Base-by-base conservation (phyloP, 1,284 basidiomycete species). In the Melampsora larici-populina region DNA sequence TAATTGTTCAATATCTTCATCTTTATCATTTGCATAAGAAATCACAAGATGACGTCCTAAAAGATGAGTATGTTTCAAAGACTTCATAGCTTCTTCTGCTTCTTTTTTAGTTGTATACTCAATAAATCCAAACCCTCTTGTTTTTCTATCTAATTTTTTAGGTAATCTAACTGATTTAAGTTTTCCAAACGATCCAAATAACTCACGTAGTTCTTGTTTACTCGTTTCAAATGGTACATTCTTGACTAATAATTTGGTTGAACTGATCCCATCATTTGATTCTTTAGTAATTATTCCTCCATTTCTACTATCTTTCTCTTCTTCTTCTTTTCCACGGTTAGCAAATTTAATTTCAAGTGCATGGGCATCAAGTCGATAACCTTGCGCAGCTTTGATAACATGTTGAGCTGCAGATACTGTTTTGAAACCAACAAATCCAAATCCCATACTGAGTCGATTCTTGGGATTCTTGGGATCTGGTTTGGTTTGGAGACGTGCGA, bases 141-240 rank as follows among this genome's bases (percentile, higher is more conserved):
- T 89, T 43, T 90, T 89, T 21, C 91, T 88, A 80, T 94, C 90
- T 84, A 94, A 90, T 83, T 93, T 93, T 83, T 90, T 91, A 9
- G 94, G 94, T 9, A 96, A 84, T 40, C 95, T 90, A 11, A 94
- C 89, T 9, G 93, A 92, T 85, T 96, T 96, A 84, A 98, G 88
- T 80, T 92, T 90, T 0, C 94, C 95, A 81, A 97, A 93, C 0
- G 92, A 88, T 29, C 90, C 88, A 84, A 97, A 95, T 36, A 98
- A 85, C 79, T 92, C 90, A 72, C 91, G 87, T 26, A 99, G 88
- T 81, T 99, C 96, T 85, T 92, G 93, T 86, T 93, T 94, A 62
- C 90, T 92, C 66, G 91, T 92, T 85, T 99, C 96, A 86, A 99
- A 99, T 26, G 96, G 94, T 79, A 98, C 87, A 83, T 99, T 99